Evolutionary conservation across 495 filamentous ascomycete genomes (phyloP).

Genomic region (Penicillium lividum): DNA sequence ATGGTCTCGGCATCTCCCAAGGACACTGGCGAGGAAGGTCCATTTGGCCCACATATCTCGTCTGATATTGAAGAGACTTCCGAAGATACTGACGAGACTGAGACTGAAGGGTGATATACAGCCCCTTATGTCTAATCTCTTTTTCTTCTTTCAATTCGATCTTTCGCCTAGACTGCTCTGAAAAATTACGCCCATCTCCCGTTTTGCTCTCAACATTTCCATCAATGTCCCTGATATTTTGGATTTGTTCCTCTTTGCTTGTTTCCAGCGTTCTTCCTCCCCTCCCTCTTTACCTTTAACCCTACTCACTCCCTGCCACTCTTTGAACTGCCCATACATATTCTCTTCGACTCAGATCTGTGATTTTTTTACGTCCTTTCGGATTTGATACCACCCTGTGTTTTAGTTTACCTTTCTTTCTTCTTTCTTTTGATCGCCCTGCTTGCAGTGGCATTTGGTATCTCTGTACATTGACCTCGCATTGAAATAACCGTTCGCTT

Average conservation of each 20-base stretch:
- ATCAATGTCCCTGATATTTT: background rate
- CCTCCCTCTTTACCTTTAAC: background rate
- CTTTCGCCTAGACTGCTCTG: constrained; percentile 15
- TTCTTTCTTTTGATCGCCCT: background rate
- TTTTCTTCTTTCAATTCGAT: constrained; percentile 11
- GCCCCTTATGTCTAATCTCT: background rate
- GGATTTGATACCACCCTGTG: constrained; percentile 37
- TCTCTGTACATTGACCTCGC: constrained; percentile 23
- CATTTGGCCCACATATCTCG: constrained; percentile 41
- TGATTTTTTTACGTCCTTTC: constrained; percentile 29
- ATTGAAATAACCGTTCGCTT: constrained; percentile 4
- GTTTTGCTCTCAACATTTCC: background rate
- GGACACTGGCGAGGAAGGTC: constrained; percentile 31
- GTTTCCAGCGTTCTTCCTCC: constrained; percentile 11
- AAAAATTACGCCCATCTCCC: constrained; percentile 13
- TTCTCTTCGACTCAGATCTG: constrained; percentile 19
- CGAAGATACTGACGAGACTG: constrained; percentile 1
- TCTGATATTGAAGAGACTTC: constrained; percentile 12
- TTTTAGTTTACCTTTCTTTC: constrained; percentile 4
- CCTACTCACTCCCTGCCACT: constrained; percentile 4
- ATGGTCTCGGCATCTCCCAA: constrained; percentile 42
- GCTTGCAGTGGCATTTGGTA: background rate
- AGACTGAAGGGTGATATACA: too few relatives aligned
- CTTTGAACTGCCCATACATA: constrained; percentile 22
- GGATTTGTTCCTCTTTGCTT: constrained; percentile 2